Conservation (phyloP, 768 basidiomycete species). For the Trametes coccinea region DNA sequence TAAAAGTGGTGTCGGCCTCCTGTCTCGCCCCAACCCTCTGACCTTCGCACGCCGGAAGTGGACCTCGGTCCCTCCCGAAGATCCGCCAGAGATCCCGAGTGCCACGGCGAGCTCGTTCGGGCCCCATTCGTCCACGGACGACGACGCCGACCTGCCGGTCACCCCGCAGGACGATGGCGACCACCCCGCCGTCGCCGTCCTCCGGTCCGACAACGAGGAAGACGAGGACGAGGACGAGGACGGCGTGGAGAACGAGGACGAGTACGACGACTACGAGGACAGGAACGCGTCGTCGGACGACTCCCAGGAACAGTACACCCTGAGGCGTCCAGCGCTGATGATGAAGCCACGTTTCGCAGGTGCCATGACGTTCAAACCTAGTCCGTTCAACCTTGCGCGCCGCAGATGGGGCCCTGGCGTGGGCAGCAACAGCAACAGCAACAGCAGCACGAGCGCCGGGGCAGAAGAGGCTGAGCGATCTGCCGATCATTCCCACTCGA, state of each 20-base stretch:
- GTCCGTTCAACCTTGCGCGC: conserved; percentile 31
- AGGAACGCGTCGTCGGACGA: conserved; percentile 16
- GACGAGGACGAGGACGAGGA: conserved; percentile 10
- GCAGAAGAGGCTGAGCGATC: conserved; percentile 2
- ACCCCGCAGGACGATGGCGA: conserved; percentile 24
- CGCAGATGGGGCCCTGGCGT: conserved; percentile 29
- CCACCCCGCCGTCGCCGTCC: conserved; percentile 2
- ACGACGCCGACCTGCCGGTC: conserved; percentile 26
- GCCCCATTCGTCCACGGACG: conserved; percentile 19
- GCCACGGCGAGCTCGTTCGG: not conserved
- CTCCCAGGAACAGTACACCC: conserved; percentile 5
- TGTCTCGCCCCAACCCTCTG: conserved; percentile 34
- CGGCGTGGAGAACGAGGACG: conserved; percentile 20
- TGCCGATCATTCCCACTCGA: not conserved
- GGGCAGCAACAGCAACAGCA: not conserved
- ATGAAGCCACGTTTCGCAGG: conserved; percentile 10
- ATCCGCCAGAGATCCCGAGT: conserved; percentile 3
- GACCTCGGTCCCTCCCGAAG: conserved; percentile 25
- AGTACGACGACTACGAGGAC: conserved; percentile 20
- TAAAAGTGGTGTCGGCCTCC: conserved; percentile 20
- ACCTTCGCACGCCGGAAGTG: conserved; percentile 37
- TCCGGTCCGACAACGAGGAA: not conserved
- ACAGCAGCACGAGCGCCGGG: not conserved
- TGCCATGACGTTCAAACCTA: conserved; percentile 26
- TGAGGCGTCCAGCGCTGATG: conserved; percentile 3